A percentile compares a stretch with the other conserved stretches of the same genome.
Conservation (phyloP, 2,329 filamentous ascomycete genomes). For the Monilinia polystroma region DNA sequence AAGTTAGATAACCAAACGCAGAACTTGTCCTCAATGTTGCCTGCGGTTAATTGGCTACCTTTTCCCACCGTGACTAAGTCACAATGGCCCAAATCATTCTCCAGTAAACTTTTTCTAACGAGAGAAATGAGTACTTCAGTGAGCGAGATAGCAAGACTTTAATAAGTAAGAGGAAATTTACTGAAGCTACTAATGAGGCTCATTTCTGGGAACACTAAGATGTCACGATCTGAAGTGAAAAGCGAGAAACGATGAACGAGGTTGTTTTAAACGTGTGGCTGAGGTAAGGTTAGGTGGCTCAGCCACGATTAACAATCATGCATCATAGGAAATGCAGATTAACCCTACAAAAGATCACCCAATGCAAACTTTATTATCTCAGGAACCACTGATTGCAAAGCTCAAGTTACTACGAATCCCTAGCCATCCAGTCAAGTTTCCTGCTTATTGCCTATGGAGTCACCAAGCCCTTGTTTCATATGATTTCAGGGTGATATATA, state of each 20-base stretch:
- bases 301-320: not conserved
- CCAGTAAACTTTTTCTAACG: not conserved
- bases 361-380: no score
- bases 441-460: no score
- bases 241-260: not conserved
- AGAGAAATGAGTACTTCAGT: no score
- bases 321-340: not conserved
- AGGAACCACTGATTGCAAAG: no score
- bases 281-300: not conserved
- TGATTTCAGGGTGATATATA: no score
- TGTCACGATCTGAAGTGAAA: not conserved
- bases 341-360: no score
- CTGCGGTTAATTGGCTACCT: not conserved
- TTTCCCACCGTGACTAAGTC: no score
- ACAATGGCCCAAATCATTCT: no score
- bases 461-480: no score
- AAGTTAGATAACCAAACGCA: not conserved
- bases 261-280: not conserved
- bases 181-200: not conserved
- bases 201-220: not conserved
- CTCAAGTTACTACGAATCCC: no score
- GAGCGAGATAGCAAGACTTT: not conserved
- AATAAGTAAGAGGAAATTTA: not conserved
- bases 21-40: not conserved
- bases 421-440: no score